Base-by-base conservation (phyloP, 164 flowering plant species). In the Berberis vulgaris region DNA sequence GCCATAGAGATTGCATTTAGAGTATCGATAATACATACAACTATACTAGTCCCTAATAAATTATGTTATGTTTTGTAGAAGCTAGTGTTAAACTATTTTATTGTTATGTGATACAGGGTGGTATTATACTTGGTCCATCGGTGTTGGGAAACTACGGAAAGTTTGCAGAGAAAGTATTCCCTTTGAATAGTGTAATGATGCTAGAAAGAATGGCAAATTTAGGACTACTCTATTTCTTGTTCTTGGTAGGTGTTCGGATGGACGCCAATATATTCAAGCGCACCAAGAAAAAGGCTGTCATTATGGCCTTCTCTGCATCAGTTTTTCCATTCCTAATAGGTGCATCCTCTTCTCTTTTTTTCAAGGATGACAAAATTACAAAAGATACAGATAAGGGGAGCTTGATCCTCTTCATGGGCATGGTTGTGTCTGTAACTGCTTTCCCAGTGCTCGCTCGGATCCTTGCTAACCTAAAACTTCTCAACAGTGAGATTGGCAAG, bases 41-140 rank as follows among this genome's bases (percentile, higher is more conserved):
- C 26, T 26, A 26, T 26, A 26, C 26, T 26, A 26, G 26, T 26
- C 26, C 26, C 26, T 26, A 26, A 26, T 26, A 26, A 26, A 26
- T 26, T 26, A 6, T 5, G 41, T 5, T 46, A 5, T 46, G 8
- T 8, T 5, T 3, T 26, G 8, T 52, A 10, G n/a, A 52, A 12
- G 13, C 11, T 7, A 10, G 10, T 4, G n/a, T 9, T 10, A 52
- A 12, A 52, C 7, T 52, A 10, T 52, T 26, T 26, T 26, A 26
- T 26, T 26, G 26, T 26, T 26, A 26, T 26, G 26, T 26, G 26
- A 10, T 40, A 43, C 55, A 73, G 76, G 76, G 65, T 10, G 76
- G 76, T n/a, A 8, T 69, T 0, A 5, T 73, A 1, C 41, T 73
- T n/a, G 72, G 76, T 43, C 76, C 76, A 7, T 69, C 76, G 3